A percentile compares a stretch with the other conserved stretches of the same genome.
phyloP scores from a whole-genome alignment of 495 filamentous ascomycete genomes.

The Aspergillus leporis region DNA sequence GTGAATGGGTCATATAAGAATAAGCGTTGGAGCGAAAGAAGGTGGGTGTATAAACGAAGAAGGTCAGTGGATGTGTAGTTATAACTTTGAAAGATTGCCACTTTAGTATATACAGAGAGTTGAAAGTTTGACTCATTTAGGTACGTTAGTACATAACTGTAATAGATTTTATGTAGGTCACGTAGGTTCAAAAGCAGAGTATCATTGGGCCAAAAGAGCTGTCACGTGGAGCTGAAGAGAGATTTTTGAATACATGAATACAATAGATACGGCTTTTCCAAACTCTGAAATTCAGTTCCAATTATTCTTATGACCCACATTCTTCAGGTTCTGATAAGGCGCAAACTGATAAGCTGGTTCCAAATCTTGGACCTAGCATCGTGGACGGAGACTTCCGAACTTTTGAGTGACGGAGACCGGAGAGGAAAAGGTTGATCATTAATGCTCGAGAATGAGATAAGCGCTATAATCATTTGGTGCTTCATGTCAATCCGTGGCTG shows the following conservation, averaged over 20 bases:
- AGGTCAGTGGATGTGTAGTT: too few species aligned
- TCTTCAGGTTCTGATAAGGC: neutral
- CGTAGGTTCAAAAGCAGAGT: neutral
- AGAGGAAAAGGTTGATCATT: neutral
- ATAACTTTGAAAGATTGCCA: too few species aligned
- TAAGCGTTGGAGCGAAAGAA: too few species aligned
- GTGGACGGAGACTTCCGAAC: conserved; percentile 8
- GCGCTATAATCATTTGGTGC: too few species aligned
- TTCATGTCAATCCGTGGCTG: conserved; percentile 7
- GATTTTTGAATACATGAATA: neutral
- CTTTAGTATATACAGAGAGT: too few species aligned
- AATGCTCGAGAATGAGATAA: neutral
- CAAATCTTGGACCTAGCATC: neutral
- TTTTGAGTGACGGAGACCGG: conserved; percentile 2
- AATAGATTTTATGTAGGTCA: too few species aligned
- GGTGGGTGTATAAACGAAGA: too few species aligned
- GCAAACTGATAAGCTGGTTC: neutral
- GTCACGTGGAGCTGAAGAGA: too few species aligned
- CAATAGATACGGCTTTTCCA: neutral
- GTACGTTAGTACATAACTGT: too few species aligned
- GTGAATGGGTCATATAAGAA: neutral
- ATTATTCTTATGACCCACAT: conserved; percentile 2
- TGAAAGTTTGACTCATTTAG: too few species aligned
- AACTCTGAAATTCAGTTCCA: neutral
- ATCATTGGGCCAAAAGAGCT: neutral